Evolutionary conservation across 192 early-diverging fungal genomes (phyloP).

Genomic region (Podila epigama): DNA sequence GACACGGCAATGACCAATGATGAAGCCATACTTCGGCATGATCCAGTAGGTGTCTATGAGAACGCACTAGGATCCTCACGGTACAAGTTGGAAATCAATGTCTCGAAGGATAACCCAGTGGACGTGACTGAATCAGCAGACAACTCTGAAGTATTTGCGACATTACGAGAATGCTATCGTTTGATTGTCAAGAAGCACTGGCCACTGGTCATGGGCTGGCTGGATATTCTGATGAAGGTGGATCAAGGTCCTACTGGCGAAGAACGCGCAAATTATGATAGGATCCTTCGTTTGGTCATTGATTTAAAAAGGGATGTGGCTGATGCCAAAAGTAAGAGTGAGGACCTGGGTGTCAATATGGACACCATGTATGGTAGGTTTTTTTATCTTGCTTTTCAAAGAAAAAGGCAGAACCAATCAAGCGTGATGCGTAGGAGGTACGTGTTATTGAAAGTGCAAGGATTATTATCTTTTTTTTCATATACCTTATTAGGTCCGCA

Average conservation of each 20-base stretch:
- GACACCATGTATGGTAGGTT: constrained; percentile 29
- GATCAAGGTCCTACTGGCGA: constrained; percentile 46
- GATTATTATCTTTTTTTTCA: not conserved
- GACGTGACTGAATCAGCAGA: constrained; percentile 61
- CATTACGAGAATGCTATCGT: constrained; percentile 58
- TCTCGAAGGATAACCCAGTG: constrained; percentile 57
- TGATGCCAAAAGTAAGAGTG: constrained; percentile 45
- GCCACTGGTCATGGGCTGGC: constrained; percentile 57
- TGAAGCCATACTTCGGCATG: constrained; percentile 19
- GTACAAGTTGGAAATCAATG: constrained; percentile 62
- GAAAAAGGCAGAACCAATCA: too few species aligned
- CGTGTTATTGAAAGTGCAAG: too few species aligned
- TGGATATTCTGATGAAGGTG: constrained; percentile 51
- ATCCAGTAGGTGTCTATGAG: constrained; percentile 55
- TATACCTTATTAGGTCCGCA: constrained; percentile 10
- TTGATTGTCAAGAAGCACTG: constrained; percentile 52
- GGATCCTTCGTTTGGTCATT: constrained; percentile 46
- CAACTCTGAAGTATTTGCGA: constrained; percentile 63
- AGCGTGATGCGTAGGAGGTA: too few species aligned
- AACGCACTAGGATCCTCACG: constrained; percentile 66
- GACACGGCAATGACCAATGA: not conserved
- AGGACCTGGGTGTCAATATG: constrained; percentile 52
- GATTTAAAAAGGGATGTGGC: constrained; percentile 47
- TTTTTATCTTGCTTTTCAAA: too few species aligned
- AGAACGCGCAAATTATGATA: constrained; percentile 47